Base-by-base conservation (phyloP, 2,329 filamentous ascomycete genomes). In the Dactylonectria estremocensis region DNA sequence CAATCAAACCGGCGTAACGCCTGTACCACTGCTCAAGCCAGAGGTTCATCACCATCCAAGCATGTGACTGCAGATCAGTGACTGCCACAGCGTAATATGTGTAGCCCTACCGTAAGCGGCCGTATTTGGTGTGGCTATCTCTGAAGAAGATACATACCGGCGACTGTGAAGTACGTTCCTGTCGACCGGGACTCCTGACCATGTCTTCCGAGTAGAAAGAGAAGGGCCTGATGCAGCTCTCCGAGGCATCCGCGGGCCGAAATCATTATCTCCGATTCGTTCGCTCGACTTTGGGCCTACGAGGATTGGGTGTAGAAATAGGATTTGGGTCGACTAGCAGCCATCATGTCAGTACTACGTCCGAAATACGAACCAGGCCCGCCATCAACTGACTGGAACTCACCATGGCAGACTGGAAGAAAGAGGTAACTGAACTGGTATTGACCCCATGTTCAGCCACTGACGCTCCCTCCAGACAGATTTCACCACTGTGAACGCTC, bases 361-460 rank as follows among this genome's bases (percentile, higher is more conserved):
- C 40, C n/a, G 16, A n/a, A n/a, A 43, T 43, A 43, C 40, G 6
- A 8, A 43, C n/a, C n/a, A 43, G 35, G 35, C 10, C 13, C 35
- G 33, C 10, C 2, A 52, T 52, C 14, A 31, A 31, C 22, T 11
- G n/a, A 28, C 16, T 40, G 18, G 9, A 40, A 11, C 40, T 2
- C 20, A 52, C 14, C 46, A 60, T 60, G 57, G 57, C 20, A 11
- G n/a, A 60, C 10, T 60, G 46, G 57, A 50, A 60, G 9, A 60
- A 60, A 40, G 57, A 60, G 31, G 57, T 52, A 52, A 20, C 1
- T 8, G 14, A 6, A 43, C 14, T 14, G 7, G 24, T 43, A 8
- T 5, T 31, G 33, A 14, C 13, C 11, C 8, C 20, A 16, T 2
- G 13, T 40, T 43, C 16, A 43, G n/a, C 31, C 24, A 8, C 31